Conservation (phyloP, 495 filamentous ascomycete genomes). For the Penicillium pulvis region DNA sequence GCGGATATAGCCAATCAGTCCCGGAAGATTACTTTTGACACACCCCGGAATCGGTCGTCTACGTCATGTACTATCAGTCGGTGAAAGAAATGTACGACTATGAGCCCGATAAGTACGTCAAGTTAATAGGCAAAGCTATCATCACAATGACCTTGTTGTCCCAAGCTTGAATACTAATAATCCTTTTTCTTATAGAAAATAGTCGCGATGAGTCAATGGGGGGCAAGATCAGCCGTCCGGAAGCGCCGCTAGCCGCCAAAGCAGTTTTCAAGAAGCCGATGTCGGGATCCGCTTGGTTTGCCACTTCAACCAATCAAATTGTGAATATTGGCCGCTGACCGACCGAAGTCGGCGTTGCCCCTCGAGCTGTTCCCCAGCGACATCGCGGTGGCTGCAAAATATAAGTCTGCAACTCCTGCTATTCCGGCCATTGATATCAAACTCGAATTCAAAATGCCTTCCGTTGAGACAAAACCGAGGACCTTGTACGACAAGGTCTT, state of each 20-base stretch:
- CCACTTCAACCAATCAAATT: slow-evolving; percentile 32
- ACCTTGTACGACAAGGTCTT: slow-evolving; percentile 99
- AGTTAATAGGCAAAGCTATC: background rate
- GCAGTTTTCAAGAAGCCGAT: slow-evolving; percentile 23
- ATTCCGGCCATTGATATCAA: slow-evolving; percentile 18
- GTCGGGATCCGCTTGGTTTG: slow-evolving; percentile 16
- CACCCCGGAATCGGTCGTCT: slow-evolving; percentile 18
- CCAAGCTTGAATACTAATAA: background rate
- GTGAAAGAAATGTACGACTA: background rate
- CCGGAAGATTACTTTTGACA: slow-evolving; percentile 11
- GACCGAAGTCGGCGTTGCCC: slow-evolving; percentile 46
- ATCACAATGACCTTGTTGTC: background rate
- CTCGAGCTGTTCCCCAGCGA: slow-evolving; percentile 41
- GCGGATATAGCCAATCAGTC: slow-evolving; percentile 21
- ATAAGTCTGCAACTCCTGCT: slow-evolving; percentile 26
- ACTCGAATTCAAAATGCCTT: slow-evolving; percentile 66
- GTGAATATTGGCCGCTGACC: slow-evolving; percentile 40
- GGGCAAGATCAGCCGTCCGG: slow-evolving; percentile 14
- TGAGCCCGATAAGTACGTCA: background rate
- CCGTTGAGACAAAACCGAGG: slow-evolving; percentile 71
- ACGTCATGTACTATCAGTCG: slow-evolving; percentile 23
- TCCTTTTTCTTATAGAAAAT: background rate
- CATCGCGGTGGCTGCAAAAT: slow-evolving; percentile 44
- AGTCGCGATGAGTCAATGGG: slow-evolving; percentile 3
- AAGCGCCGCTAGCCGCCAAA: slow-evolving; percentile 29